Evolutionary conservation across 345 rosid genomes (phyloP).

Genomic region (Dipteronia dyeriana): DNA sequence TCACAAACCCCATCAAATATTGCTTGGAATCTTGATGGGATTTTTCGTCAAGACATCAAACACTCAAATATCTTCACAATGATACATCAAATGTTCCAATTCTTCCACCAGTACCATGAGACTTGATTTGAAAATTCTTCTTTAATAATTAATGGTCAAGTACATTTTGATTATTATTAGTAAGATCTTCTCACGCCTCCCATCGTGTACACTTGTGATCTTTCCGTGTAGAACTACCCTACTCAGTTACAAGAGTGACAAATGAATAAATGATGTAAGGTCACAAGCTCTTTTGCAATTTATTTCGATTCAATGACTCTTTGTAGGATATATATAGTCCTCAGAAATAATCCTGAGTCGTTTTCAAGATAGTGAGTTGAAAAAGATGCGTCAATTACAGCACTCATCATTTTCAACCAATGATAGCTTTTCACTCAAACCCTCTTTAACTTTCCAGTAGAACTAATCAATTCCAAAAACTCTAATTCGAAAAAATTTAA

Average conservation of each 20-base stretch:
- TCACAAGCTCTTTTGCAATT: conserved; percentile 4
- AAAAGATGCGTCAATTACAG: conserved; percentile 1
- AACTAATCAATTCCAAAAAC: neutral
- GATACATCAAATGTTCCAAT: neutral
- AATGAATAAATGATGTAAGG: neutral
- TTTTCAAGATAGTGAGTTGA: conserved; percentile 12
- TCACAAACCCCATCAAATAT: neutral
- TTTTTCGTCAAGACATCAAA: neutral
- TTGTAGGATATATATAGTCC: neutral
- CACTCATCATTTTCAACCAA: conserved; percentile 13
- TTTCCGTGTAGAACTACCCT: conserved; percentile 1
- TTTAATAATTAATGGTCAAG: neutral
- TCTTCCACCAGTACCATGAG: too few species aligned
- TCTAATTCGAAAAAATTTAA: neutral
- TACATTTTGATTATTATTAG: neutral
- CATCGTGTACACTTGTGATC: neutral
- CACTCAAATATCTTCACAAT: neutral
- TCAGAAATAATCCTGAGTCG: neutral
- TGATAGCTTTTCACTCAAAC: neutral
- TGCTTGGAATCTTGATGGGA: neutral
- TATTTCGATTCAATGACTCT: neutral
- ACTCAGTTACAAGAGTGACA: neutral
- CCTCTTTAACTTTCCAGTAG: neutral
- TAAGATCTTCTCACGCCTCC: neutral
- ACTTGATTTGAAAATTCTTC: too few species aligned